Percentiles rank a stretch among this genome's conserved stretches.
Evolutionary conservation across 257 asterid species (phyloP).

Genomic region (Ligustrum vulgare): DNA sequence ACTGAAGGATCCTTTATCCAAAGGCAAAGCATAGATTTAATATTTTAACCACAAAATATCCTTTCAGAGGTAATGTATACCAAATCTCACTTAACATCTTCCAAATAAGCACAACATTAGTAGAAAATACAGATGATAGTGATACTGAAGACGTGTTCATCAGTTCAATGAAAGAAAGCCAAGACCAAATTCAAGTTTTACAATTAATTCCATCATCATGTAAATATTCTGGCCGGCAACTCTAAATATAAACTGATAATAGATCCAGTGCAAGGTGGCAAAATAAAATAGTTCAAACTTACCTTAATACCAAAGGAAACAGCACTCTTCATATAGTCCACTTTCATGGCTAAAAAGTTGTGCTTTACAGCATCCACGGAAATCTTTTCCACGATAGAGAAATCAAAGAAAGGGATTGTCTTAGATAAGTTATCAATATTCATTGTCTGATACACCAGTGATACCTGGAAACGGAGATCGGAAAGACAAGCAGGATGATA

Average conservation of each 20-base stretch:
- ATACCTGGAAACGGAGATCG: conserved; percentile 51
- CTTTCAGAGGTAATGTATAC: background rate
- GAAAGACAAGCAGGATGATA: conserved; percentile 2
- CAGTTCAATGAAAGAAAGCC: background rate
- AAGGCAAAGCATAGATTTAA: background rate
- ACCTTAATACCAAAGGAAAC: conserved; percentile 84
- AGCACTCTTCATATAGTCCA: conserved; percentile 75
- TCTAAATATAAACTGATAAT: background rate
- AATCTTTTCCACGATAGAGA: conserved; percentile 72
- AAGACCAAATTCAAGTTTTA: background rate
- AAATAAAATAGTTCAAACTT: conserved; percentile 1
- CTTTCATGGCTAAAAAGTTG: conserved; percentile 69
- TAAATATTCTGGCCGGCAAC: background rate
- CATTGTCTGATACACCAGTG: conserved; percentile 82
- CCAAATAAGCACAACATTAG: background rate
- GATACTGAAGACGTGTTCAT: background rate
- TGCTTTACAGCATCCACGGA: conserved; percentile 83
- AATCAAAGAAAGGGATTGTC: conserved; percentile 74
- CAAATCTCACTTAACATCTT: background rate
- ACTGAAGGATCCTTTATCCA: background rate
- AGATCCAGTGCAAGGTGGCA: background rate
- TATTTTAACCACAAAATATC: background rate
- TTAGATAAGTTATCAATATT: conserved; percentile 63
- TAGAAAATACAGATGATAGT: background rate
- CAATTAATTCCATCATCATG: background rate